Conservation (phyloP, 2,329 filamentous ascomycete species). For the Trichoderma cornu-damae region DNA sequence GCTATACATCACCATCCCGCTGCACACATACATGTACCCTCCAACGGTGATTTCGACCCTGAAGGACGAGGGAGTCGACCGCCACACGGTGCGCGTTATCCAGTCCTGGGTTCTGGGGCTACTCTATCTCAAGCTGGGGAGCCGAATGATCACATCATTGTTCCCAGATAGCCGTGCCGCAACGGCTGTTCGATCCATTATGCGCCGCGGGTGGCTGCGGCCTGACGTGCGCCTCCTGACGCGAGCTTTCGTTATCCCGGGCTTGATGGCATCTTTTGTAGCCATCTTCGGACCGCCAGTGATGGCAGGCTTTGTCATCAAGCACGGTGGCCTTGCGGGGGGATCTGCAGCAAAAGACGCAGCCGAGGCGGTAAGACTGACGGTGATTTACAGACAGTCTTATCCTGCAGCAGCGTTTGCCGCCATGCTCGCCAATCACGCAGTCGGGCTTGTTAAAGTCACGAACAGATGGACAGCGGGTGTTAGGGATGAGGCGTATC, state of each 20-base stretch:
- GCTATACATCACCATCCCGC: slow-evolving; percentile 79
- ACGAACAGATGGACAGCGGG: slow-evolving; percentile 71
- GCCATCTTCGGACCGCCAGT: slow-evolving; percentile 62
- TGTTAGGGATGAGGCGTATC: slow-evolving; percentile 90
- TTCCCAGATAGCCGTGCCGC: slow-evolving; percentile 67
- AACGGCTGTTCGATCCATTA: slow-evolving; percentile 66
- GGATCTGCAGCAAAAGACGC: slow-evolving; percentile 27
- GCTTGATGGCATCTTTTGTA: slow-evolving; percentile 53
- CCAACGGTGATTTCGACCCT: slow-evolving; percentile 29
- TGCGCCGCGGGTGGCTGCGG: slow-evolving; percentile 69
- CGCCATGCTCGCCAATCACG: slow-evolving; percentile 39
- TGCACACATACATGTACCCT: slow-evolving; percentile 69
- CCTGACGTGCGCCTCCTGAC: slow-evolving; percentile 77
- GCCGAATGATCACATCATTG: slow-evolving; percentile 62
- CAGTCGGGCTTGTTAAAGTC: slow-evolving; percentile 52
- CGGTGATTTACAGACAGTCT: slow-evolving; percentile 51
- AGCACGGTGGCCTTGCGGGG: slow-evolving; percentile 23
- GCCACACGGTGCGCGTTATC: slow-evolving; percentile 76
- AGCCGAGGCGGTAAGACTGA: slow-evolving; percentile 28
- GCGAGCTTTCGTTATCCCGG: slow-evolving; percentile 78
- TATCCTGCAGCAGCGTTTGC: slow-evolving; percentile 63
- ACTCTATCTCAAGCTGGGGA: slow-evolving; percentile 77
- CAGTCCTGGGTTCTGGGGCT: slow-evolving; percentile 93
- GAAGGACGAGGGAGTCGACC: slow-evolving; percentile 27
- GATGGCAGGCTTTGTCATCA: slow-evolving; percentile 42